Evolutionary conservation across 768 basidiomycete genomes (phyloP).

Genomic region (Naganishia randhawae): DNA sequence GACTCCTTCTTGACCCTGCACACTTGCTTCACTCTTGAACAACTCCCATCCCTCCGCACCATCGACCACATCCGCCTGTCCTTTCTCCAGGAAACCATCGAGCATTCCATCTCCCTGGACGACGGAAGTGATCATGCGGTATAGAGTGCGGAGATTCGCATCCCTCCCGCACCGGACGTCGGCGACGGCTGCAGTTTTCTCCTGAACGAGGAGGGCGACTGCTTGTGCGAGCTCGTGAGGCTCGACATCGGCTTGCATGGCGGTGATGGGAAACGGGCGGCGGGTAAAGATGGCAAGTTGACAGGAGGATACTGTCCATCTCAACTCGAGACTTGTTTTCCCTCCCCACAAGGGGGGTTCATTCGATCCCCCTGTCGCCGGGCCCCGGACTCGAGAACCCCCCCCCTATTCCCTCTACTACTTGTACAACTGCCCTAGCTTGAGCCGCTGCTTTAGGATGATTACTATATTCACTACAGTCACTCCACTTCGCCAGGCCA

Average conservation of each 20-base stretch:
- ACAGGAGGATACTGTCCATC: background rate
- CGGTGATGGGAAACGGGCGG: background rate
- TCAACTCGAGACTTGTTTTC: background rate
- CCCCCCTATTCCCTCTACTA: background rate
- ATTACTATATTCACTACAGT: too few relatives aligned
- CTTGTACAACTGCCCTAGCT: too few relatives aligned
- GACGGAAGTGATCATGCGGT: slow-evolving; percentile 22
- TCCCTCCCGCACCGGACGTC: slow-evolving; percentile 4
- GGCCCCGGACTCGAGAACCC: background rate
- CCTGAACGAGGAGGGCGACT: slow-evolving; percentile 1
- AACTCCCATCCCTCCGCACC: slow-evolving; percentile 1
- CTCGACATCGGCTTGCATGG: slow-evolving; percentile 2
- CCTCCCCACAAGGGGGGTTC: background rate
- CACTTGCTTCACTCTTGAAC: slow-evolving; percentile 10
- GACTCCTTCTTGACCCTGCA: slow-evolving; percentile 6
- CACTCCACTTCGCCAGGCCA: too few relatives aligned
- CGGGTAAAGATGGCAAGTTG: background rate
- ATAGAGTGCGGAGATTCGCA: slow-evolving; percentile 5
- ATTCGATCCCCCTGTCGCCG: background rate
- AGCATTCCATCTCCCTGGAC: slow-evolving; percentile 17
- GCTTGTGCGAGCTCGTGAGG: slow-evolving; percentile 4
- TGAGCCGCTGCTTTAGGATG: too few relatives aligned
- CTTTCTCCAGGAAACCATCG: background rate
- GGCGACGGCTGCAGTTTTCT: slow-evolving; percentile 2
- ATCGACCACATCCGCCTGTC: background rate